These are phyloP conservation scores for Ceratocystis eucalypticola DNA, from an alignment of 2,329 filamentous ascomycete species.

Conservation along the genomic window DNA sequence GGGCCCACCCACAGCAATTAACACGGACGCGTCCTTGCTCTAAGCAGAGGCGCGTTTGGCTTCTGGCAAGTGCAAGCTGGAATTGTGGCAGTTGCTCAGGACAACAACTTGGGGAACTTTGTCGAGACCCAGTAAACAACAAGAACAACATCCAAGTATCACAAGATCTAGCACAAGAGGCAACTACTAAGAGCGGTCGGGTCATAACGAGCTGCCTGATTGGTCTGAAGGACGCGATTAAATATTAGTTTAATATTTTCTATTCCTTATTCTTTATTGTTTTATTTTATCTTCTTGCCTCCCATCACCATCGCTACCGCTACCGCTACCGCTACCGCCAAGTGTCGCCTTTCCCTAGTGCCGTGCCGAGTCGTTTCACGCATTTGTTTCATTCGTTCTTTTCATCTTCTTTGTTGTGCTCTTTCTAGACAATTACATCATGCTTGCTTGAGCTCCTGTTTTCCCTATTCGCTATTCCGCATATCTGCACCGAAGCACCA, in stretches of 20 bases:
- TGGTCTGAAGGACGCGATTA: neutral
- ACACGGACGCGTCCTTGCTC: constrained; percentile 9
- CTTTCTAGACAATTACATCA: neutral
- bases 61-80: neutral
- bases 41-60: neutral
- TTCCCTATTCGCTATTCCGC: neutral
- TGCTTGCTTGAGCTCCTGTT: neutral
- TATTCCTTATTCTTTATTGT: neutral
- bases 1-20: constrained; percentile 9
- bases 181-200: neutral
- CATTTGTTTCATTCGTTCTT: neutral
- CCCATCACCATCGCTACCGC: neutral
- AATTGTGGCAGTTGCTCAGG: neutral
- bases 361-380: neutral
- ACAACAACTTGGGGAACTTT: neutral
- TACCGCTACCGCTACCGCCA: too few relatives aligned
- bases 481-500: neutral
- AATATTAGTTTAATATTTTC: neutral
- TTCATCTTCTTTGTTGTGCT: neutral
- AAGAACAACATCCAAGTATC: neutral
- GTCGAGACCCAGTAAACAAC: neutral
- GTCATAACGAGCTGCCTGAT: neutral
- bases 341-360: neutral
- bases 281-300: neutral
- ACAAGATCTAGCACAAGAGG: neutral